Base-by-base conservation (phyloP, 768 basidiomycete species). In the Strobilomyces dryophilus region DNA sequence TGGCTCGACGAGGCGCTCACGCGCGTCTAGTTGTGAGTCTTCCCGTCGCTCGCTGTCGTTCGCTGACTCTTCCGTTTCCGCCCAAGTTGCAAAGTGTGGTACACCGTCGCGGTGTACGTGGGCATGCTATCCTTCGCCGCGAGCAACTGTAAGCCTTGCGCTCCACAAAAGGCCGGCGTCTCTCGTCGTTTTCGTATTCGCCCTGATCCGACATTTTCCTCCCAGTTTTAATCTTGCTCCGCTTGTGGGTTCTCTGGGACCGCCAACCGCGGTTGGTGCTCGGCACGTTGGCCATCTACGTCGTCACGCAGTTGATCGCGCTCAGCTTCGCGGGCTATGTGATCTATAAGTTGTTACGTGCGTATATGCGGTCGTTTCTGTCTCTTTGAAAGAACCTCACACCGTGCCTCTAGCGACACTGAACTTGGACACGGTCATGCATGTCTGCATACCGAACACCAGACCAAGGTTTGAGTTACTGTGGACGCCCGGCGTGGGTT, bases 211-310 rank as follows among this genome's bases (percentile, higher is more conserved):
- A n/a, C 12, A 3, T 21, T 45, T 20, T 45, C 50, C 14, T 1
- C 41, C 21, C 31, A 75, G 75, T 74, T 53, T 63, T 75, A 20
- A 61, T 76, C 11, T 57, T 76, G 34, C 59, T 75, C n/a, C 69
- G 72, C 2, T 27, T 75, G 8, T 76, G 75, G 75, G 58, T 70
- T 21, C 56, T 74, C 6, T 74, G 74, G 61, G 66, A 63, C 36
- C 62, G 66, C 11, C 35, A 31, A 1, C 63, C 57, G n/a, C 52
- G 54, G 5, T 42, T 75, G 24, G 61, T 74, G 43, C 20, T 66
- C 18, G 50, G 36, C 40, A 74, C 71, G 1, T 47, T 74, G 4
- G 18, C 37, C 14, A 56, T 68, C 29, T 75, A 66, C 26, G 17
- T 70, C n/a, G 8, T 62, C 4, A 72, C 70, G 0, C 71, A 74